Evolutionary conservation across 73 alveolate genomes (phyloP), one percentile per base, ranked within the genome.

Genomic region (Halteria grandinella): DNA sequence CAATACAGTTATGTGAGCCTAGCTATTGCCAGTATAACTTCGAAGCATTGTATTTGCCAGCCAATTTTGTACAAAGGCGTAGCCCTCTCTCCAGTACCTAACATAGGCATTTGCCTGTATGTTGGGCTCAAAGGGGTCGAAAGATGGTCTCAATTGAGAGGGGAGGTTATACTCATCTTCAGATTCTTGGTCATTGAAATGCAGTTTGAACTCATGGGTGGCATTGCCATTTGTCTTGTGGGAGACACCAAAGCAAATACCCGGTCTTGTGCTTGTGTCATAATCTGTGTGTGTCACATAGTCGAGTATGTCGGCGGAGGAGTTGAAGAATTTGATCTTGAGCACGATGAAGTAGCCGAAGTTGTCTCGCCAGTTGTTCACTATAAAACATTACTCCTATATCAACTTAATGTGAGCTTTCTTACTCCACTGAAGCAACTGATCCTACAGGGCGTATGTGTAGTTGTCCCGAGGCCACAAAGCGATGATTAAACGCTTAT

Each of bases 211-310:
- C 31, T 3, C 29, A 43, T 34, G 47, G 55, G 41, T 58, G 27
- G 33, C 75, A 34, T 49, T 28, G n/a, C 57, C 43, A 8, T 25
- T 32, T n/a, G 25, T 31, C 17, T 47, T 20, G 49, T 48, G 45
- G n/a, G 84, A 75, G n/a, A 48, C 69, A 1, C 79, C 89, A 69
- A 73, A 74, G 54, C 89, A 79, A 12, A 79, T 23, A 23, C 89
- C 89, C 24, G 89, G 83, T 11, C 2, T 25, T 28, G 29, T 47
- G 1, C 49, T 55, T 5, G 6, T 5, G 18, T 53, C 78, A 36
- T 79, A 79, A 36, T 36, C 41, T 1, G 64, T 28, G 29, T 55
- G 62, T 5, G 66, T 54, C 11, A 66, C 50, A 36, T 48, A 36
- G 18, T 64, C 58, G 21, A 37, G 3, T 43, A 79, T 66, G 14